Percentiles rank a stretch among this genome's conserved stretches.
These are phyloP conservation scores for Marasmius fiardii DNA, from an alignment of 1,284 basidiomycete genomes.

Conservation along the genomic window DNA sequence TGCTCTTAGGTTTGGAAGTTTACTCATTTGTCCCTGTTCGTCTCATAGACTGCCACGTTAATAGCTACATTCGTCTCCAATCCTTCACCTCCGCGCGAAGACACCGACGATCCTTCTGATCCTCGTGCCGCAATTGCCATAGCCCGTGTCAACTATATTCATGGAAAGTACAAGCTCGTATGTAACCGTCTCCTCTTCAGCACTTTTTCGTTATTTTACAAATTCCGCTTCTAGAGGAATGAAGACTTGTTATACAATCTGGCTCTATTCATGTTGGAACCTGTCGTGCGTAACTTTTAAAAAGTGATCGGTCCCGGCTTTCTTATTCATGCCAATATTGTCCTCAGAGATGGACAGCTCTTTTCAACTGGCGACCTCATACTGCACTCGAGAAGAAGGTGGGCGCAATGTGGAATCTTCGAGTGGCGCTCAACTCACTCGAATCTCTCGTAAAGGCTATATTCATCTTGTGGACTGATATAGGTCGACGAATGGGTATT, in stretches of 20 bases:
- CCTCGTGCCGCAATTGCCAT: constrained; percentile 9
- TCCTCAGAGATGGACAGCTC: constrained; percentile 2
- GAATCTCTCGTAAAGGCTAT: constrained; percentile 6
- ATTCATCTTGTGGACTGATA: constrained; percentile 7
- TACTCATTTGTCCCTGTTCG: no score
- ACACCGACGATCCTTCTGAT: constrained; percentile 1
- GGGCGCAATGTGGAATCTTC: no score
- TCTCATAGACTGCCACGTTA: background rate
- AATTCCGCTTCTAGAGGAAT: background rate
- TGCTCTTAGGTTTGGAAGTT: background rate
- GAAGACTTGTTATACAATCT: constrained; percentile 9
- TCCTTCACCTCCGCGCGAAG: background rate
- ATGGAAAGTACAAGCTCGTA: constrained; percentile 8
- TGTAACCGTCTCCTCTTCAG: background rate
- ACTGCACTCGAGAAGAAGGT: constrained; percentile 1
- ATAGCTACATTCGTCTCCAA: constrained; percentile 8
- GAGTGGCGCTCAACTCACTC: no score
- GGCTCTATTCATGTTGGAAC: constrained; percentile 9
- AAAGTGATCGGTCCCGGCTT: background rate
- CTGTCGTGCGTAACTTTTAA: background rate
- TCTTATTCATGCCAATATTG: no score
- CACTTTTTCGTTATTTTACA: background rate
- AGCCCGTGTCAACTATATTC: constrained; percentile 7
- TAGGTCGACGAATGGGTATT: constrained; percentile 6
- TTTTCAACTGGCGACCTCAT: constrained; percentile 10